These are phyloP conservation scores for Aspergillus sclerotialis DNA, from an alignment of 2,329 filamentous ascomycete genomes.

Conservation along the genomic window DNA sequence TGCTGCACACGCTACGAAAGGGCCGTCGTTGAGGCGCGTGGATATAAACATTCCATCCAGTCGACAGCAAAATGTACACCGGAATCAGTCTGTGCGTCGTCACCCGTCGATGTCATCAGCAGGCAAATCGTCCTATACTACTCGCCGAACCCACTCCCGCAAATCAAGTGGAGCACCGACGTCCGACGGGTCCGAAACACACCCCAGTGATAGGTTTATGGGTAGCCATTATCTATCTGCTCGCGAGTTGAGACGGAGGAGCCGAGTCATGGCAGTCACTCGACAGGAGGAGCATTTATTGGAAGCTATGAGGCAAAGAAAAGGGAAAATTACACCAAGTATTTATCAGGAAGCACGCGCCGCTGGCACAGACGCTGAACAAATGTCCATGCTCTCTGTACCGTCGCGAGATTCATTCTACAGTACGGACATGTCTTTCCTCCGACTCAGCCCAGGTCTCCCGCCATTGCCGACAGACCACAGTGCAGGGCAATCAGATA, in stretches of 20 bases:
- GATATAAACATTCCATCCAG: slow-evolving; percentile 19
- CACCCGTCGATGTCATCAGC: slow-evolving; percentile 22
- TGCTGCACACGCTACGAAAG: slow-evolving; percentile 27
- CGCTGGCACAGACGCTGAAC: slow-evolving; percentile 15
- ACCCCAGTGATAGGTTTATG: slow-evolving; percentile 15
- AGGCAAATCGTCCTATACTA: slow-evolving; percentile 17
- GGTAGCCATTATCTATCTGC: slow-evolving; percentile 11
- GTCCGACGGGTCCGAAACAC: slow-evolving; percentile 27
- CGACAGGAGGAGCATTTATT: slow-evolving; percentile 47
- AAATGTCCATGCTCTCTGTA: slow-evolving; percentile 22
- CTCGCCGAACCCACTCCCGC: slow-evolving; percentile 18
- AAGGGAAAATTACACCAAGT: slow-evolving; percentile 40
- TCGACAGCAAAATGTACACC: slow-evolving; percentile 13
- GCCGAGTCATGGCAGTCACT: slow-evolving; percentile 46
- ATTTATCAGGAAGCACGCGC: slow-evolving; percentile 23
- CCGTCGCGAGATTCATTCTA: slow-evolving; percentile 28
- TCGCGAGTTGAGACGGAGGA: slow-evolving; percentile 31
- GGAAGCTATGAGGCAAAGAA: slow-evolving; percentile 44
- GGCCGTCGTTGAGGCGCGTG: slow-evolving; percentile 20
- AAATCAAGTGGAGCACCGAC: slow-evolving; percentile 26
- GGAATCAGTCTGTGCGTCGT: slow-evolving; percentile 11
- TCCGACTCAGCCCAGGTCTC: slow-evolving; percentile 31
- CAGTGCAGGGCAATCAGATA: slow-evolving; percentile 21
- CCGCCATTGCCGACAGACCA: slow-evolving; percentile 19
- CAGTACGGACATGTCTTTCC: slow-evolving; percentile 31